A percentile compares a stretch with the other conserved stretches of the same genome.
Conservation (phyloP, 345 rosid species). For the Bruguiera parviflora region DNA sequence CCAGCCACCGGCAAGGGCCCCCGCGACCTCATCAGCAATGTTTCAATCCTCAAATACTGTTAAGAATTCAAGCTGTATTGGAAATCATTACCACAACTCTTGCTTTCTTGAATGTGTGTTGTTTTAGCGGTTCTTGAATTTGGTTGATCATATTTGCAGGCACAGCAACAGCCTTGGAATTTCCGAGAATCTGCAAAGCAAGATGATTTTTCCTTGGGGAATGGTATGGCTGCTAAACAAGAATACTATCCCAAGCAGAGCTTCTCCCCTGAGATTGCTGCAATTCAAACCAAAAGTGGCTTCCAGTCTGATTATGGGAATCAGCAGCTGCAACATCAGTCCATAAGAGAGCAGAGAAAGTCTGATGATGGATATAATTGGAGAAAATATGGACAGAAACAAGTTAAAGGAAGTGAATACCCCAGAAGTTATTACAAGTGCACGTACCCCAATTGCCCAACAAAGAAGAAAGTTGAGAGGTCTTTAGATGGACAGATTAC, state of each 20-base stretch:
- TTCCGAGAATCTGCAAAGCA: constrained; percentile 40
- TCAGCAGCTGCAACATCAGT: constrained; percentile 38
- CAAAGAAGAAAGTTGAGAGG: constrained; percentile 92
- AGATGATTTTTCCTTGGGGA: constrained; percentile 21
- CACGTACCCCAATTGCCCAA: constrained; percentile 64
- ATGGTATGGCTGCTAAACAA: constrained; percentile 6
- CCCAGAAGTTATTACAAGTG: constrained; percentile 96
- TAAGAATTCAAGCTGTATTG: constrained; percentile 35
- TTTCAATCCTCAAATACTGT: constrained; percentile 30
- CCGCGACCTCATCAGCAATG: constrained; percentile 19
- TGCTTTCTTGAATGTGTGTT: constrained; percentile 1
- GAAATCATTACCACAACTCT: not conserved
- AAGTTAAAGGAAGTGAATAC: constrained; percentile 92
- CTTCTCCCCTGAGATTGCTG: constrained; percentile 43
- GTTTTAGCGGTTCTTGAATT: not conserved
- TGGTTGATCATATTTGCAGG: constrained; percentile 21
- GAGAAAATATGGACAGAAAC: constrained; percentile 97
- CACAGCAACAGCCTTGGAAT: constrained; percentile 46
- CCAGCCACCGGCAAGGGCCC: constrained; percentile 42
- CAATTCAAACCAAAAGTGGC: constrained; percentile 33
- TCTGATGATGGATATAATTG: constrained; percentile 90
- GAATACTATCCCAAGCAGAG: constrained; percentile 29
- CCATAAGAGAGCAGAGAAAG: constrained; percentile 49
- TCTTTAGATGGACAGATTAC: constrained; percentile 76
- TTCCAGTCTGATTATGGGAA: constrained; percentile 33